Base-by-base conservation (phyloP, 345 rosid genomes). In the Diplotaxis tenuifolia region DNA sequence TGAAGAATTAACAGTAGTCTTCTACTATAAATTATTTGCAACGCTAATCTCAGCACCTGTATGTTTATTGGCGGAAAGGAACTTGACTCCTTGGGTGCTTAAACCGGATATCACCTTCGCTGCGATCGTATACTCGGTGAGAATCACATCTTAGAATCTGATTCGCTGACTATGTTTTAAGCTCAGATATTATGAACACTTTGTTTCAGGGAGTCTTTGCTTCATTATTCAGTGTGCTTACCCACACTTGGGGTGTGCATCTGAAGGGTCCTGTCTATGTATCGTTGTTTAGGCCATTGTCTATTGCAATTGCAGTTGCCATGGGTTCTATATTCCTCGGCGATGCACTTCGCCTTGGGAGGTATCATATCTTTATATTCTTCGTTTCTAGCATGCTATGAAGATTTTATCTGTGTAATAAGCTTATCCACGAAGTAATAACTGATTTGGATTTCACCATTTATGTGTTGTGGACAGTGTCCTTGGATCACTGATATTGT, bases 251-350 rank as follows among this genome's bases (percentile, higher is more conserved):
- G 50, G 50, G 50, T 42, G 18, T 84, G 55, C 81, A 42, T 60
- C 19, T 75, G 70, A 80, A 80, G 12, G 88, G 85, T 15, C 84
- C 85, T 2, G 83, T 82, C 9, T 84, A 81, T 18, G 29, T 82
- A 27, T 71, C 83, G 4, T 62, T 42, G 57, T 82, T 84, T 68
- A 84, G 62, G 70, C 87, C 87, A 1, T 21, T 84, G 38, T 76
- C 84, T 21, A 77, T 82, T 54, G 82, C 70, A 9, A 74, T 75
- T 60, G 83, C 87, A 0, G 85, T 78, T 1, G 38, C 11, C 18
- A 77, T 75, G 80, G 70, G 50, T 74, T n/a, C 64, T 45, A 10
- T 82, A 3, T 80, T 84, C 65, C 83, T 82, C 6, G 79, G 81
- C 0, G 85, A 84, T 16, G 38, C 71, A 34, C 72, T 82, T 32